Evolutionary conservation across 768 basidiomycete species (phyloP).

Genomic region (Termitomyces sp.): DNA sequence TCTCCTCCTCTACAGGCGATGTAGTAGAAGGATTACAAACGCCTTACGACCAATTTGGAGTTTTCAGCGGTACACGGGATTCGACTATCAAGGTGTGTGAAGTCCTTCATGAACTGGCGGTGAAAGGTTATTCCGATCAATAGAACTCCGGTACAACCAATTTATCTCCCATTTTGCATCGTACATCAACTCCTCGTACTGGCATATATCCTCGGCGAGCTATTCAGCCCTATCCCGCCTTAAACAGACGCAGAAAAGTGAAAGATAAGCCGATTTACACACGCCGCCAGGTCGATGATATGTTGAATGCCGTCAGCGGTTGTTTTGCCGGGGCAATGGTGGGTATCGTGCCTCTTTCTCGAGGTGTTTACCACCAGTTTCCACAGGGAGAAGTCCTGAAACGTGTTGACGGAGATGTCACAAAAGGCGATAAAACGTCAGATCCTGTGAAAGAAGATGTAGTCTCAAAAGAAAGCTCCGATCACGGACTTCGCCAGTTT

Average conservation of each 20-base stretch:
- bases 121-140: neutral
- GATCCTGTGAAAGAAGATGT: neutral
- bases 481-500: slow-evolving; percentile 1
- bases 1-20: neutral
- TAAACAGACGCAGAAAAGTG: slow-evolving; percentile 4
- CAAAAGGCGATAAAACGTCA: neutral
- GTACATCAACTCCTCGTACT: neutral
- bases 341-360: neutral
- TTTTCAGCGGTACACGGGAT: neutral
- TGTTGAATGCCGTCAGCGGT: slow-evolving; percentile 9
- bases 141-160: neutral
- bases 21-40: neutral
- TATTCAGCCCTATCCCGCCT: neutral
- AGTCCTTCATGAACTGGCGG: neutral
- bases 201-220: slow-evolving; percentile 1
- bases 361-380: neutral
- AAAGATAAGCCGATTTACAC: slow-evolving; percentile 14
- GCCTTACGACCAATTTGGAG: neutral
- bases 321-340: slow-evolving; percentile 12
- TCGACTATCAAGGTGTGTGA: neutral
- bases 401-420: neutral
- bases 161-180: neutral
- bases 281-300: slow-evolving; percentile 12
- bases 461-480: neutral
- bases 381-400: slow-evolving; percentile 9